Evolutionary conservation across 2,329 filamentous ascomycete species (phyloP).

Genomic region (Phialophora chinensis): DNA sequence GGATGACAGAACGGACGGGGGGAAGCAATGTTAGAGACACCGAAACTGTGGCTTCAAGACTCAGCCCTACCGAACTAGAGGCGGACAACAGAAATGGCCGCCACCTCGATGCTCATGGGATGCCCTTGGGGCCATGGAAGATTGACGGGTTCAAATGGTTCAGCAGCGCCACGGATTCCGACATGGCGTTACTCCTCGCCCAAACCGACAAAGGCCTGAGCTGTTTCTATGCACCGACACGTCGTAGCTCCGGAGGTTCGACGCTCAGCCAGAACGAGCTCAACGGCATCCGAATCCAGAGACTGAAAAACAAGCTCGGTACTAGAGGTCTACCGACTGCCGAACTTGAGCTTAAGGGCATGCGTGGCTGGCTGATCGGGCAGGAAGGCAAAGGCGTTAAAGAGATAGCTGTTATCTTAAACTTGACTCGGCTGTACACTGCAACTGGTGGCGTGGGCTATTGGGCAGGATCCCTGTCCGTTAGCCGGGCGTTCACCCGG

Average conservation of each 20-base stretch:
- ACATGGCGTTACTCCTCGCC: slow-evolving; percentile 69
- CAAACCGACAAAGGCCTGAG: slow-evolving; percentile 62
- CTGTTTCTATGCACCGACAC: slow-evolving; percentile 69
- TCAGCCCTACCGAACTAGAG: too few species aligned
- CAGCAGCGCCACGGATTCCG: slow-evolving; percentile 68
- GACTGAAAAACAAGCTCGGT: slow-evolving; percentile 74
- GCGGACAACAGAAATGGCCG: too few species aligned
- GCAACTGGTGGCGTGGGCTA: slow-evolving; percentile 46
- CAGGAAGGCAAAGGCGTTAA: slow-evolving; percentile 69
- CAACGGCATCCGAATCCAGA: slow-evolving; percentile 71
- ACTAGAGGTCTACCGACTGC: slow-evolving; percentile 73
- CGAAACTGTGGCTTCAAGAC: slow-evolving; percentile 43
- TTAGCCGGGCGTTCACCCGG: slow-evolving; percentile 50
- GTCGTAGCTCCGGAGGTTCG: slow-evolving; percentile 2
- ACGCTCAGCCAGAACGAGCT: slow-evolving; percentile 29
- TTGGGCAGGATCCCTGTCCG: slow-evolving; percentile 49
- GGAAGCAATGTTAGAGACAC: slow-evolving; percentile 46
- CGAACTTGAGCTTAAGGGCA: slow-evolving; percentile 68
- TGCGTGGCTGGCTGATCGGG: slow-evolving; percentile 71
- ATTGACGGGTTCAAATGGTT: slow-evolving; percentile 76
- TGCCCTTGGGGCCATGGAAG: slow-evolving; percentile 56
- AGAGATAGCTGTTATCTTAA: slow-evolving; percentile 71
- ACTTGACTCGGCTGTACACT: slow-evolving; percentile 62
- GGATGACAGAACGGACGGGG: slow-evolving; percentile 48
- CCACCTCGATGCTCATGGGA: slow-evolving; percentile 36